phyloP scores from a whole-genome alignment of 345 rosid genomes.

The Hibiscus trionum region DNA sequence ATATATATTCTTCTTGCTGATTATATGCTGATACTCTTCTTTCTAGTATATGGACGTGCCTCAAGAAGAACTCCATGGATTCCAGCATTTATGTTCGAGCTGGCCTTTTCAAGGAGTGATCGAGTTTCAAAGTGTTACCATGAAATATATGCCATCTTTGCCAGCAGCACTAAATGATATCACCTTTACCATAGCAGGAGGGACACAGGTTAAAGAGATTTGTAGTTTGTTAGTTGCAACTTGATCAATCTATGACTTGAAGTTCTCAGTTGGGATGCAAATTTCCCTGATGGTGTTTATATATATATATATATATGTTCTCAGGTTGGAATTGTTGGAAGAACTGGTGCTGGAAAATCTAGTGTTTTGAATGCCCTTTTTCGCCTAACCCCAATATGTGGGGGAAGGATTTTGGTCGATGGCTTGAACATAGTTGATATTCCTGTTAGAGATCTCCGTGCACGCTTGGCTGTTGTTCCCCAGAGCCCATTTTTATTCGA shows the following conservation, averaged over 20 bases:
- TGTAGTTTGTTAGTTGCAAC: neutral
- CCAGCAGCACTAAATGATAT: conserved; percentile 61
- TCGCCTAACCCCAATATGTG: conserved; percentile 56
- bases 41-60: conserved; percentile 82
- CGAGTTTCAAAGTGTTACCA: conserved; percentile 64
- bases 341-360: conserved; percentile 97
- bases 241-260: conserved; percentile 6
- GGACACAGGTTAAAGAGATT: conserved; percentile 46
- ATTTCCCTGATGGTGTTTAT: neutral
- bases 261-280: neutral
- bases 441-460: conserved; percentile 75
- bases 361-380: conserved; percentile 82
- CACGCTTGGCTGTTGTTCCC: conserved; percentile 72
- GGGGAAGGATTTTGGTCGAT: conserved; percentile 68
- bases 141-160: conserved; percentile 67
- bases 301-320: neutral
- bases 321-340: conserved; percentile 85
- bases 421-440: conserved; percentile 49
- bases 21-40: conserved; percentile 9
- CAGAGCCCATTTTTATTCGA: conserved; percentile 85
- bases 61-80: conserved; percentile 59
- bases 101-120: conserved; percentile 76
- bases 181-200: conserved; percentile 56
- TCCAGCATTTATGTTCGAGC: conserved; percentile 32
- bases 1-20: conserved; percentile 9